Percentiles rank a stretch among this genome's conserved stretches.
Evolutionary conservation across 2,329 filamentous ascomycete species (phyloP).

Genomic region (Phyllosticta paracitricarpa): DNA sequence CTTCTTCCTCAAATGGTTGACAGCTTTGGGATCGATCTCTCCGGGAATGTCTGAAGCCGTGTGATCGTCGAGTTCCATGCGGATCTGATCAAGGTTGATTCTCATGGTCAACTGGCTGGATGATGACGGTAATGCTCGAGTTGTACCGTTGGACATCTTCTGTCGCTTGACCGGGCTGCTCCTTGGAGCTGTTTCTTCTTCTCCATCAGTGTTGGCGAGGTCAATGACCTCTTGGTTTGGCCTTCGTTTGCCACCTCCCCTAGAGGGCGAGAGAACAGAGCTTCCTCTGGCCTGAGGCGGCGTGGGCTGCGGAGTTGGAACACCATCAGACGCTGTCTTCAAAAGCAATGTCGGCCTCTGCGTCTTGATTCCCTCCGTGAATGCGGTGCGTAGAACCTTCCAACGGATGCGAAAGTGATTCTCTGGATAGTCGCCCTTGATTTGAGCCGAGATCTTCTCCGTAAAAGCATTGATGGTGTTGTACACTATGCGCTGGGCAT

Average conservation of each 20-base stretch:
- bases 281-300: neutral
- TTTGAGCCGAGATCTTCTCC: conserved; percentile 40
- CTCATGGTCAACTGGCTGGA: neutral
- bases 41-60: conserved; percentile 23
- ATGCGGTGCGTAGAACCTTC: conserved; percentile 38
- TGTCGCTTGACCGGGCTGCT: conserved; percentile 20
- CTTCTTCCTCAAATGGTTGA: conserved; percentile 21
- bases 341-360: conserved; percentile 20
- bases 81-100: conserved; percentile 24
- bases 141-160: conserved; percentile 15
- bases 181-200: neutral
- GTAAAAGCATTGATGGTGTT: conserved; percentile 50
- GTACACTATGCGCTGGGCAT: conserved; percentile 57
- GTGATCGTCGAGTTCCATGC: conserved; percentile 16
- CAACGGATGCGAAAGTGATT: conserved; percentile 36
- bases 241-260: neutral
- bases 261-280: neutral
- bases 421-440: conserved; percentile 39
- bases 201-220: conserved; percentile 15
- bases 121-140: neutral
- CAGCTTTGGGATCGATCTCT: conserved; percentile 25
- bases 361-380: conserved; percentile 34
- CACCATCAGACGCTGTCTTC: neutral
- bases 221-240: conserved; percentile 11
- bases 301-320: neutral